phyloP scores from a whole-genome alignment of 768 basidiomycete species.

The Boletus patriciae region DNA sequence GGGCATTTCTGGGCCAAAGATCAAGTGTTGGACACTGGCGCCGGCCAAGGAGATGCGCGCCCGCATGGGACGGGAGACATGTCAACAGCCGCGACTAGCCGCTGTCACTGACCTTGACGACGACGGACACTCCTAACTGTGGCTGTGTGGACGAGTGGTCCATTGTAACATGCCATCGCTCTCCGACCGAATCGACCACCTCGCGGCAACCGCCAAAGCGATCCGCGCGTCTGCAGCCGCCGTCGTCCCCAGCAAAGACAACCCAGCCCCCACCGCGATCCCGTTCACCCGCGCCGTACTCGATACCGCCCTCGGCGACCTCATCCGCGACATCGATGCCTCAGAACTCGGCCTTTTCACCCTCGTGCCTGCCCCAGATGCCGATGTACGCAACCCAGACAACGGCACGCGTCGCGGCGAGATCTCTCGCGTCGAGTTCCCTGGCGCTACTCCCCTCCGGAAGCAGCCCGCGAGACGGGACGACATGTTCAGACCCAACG shows the following conservation, averaged over 20 bases:
- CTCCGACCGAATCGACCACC: slow-evolving; percentile 67
- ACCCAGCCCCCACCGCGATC: slow-evolving; percentile 5
- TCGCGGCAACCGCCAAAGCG: slow-evolving; percentile 51
- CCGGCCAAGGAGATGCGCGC: slow-evolving; percentile 4
- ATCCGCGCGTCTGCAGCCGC: slow-evolving; percentile 47
- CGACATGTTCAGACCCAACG: slow-evolving; percentile 36
- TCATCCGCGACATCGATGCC: slow-evolving; percentile 77
- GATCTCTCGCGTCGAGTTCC: slow-evolving; percentile 64
- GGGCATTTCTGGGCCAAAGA: slow-evolving; percentile 19
- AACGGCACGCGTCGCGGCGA: slow-evolving; percentile 36
- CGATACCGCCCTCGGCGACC: slow-evolving; percentile 60
- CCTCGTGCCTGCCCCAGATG: slow-evolving; percentile 43
- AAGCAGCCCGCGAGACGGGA: slow-evolving; percentile 43
- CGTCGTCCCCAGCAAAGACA: slow-evolving; percentile 29
- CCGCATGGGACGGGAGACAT: slow-evolving; percentile 1
- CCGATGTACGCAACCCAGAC: slow-evolving; percentile 29
- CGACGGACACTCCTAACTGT: slow-evolving; percentile 3
- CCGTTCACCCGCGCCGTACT: slow-evolving; percentile 69
- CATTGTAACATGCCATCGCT: slow-evolving; percentile 49
- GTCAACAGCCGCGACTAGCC: slow-evolving; percentile 11
- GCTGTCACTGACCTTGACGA: slow-evolving; percentile 5
- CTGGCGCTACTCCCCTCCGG: slow-evolving; percentile 69
- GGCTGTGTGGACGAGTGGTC: slow-evolving; percentile 18
- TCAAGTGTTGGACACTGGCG: not conserved
- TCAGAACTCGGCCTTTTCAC: slow-evolving; percentile 79